Evolutionary conservation across 2,329 filamentous ascomycete species (phyloP).

Genomic region (Rugonectria rugulosa): DNA sequence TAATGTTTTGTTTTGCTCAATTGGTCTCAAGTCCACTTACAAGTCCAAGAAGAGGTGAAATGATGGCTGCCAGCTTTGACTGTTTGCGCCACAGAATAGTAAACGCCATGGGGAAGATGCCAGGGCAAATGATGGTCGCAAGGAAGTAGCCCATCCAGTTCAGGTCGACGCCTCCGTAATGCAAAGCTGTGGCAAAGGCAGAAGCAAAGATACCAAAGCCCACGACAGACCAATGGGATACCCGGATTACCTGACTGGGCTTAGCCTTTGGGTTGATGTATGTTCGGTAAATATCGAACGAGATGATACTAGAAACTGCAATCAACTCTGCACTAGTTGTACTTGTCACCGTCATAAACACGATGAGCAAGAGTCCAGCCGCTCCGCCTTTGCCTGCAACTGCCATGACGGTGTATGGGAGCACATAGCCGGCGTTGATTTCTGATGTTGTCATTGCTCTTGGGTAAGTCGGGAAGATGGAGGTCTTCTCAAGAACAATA

Average conservation of each 20-base stretch:
- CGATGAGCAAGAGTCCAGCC: constrained; percentile 74
- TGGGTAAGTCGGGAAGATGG: constrained; percentile 73
- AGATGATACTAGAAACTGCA: constrained; percentile 81
- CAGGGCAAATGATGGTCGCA: constrained; percentile 14
- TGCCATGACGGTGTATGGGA: constrained; percentile 81
- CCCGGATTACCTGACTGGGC: constrained; percentile 64
- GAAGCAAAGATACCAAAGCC: constrained; percentile 16
- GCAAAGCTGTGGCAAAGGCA: constrained; percentile 13
- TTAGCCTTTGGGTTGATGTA: constrained; percentile 79
- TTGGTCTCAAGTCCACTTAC: neutral
- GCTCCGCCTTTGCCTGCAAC: constrained; percentile 81
- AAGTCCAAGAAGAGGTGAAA: constrained; percentile 14
- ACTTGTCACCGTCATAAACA: constrained; percentile 88
- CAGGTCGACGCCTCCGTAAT: constrained; percentile 17
- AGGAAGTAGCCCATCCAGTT: constrained; percentile 22
- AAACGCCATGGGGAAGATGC: constrained; percentile 19
- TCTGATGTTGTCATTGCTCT: constrained; percentile 73
- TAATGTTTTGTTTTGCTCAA: neutral
- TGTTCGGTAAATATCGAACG: constrained; percentile 84
- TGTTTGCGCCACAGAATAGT: constrained; percentile 18
- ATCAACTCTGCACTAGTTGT: constrained; percentile 71
- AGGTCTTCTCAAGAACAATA: constrained; percentile 75
- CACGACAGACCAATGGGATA: constrained; percentile 17
- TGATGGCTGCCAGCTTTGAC: constrained; percentile 12
- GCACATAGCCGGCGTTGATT: constrained; percentile 78